These are phyloP conservation scores for Trichopus zeylanicus DNA, from an alignment of 116 monocot genomes.

Conservation along the genomic window DNA sequence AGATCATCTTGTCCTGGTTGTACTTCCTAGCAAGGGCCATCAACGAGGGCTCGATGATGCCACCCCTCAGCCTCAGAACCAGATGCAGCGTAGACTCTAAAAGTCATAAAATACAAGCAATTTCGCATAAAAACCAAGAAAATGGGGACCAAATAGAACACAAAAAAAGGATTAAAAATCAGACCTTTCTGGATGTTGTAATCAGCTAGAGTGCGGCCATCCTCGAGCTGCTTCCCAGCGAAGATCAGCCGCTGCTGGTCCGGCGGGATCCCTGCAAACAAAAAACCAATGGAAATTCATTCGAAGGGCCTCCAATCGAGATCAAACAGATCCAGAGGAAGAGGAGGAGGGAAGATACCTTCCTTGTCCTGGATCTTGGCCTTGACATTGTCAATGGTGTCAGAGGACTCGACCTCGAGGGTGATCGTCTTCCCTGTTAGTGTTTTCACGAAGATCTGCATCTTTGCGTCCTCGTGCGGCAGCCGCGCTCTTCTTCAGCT, in stretches of 20 bases:
- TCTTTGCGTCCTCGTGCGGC: no score
- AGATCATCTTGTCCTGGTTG: conserved; percentile 60
- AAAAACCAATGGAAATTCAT: background rate
- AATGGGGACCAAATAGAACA: background rate
- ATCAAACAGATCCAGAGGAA: background rate
- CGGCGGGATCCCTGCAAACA: conserved; percentile 38
- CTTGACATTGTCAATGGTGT: conserved; percentile 75
- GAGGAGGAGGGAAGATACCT: conserved; percentile 9
- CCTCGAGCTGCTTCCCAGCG: conserved; percentile 38
- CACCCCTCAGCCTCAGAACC: conserved; percentile 70
- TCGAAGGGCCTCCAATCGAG: background rate
- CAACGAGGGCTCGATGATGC: conserved; percentile 59
- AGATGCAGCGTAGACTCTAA: conserved; percentile 70
- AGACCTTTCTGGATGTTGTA: conserved; percentile 51
- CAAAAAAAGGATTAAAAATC: background rate
- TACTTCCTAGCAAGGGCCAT: conserved; percentile 65
- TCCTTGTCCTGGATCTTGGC: conserved; percentile 64
- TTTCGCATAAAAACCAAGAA: background rate
- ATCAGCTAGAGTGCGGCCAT: conserved; percentile 26
- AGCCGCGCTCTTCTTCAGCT: no score
- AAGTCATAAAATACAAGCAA: background rate
- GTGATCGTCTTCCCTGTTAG: conserved; percentile 77
- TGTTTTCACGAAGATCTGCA: conserved; percentile 87
- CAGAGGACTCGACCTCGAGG: conserved; percentile 72
- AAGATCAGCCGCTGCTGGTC: conserved; percentile 68